Conservation (phyloP, 75 land plant genomes). For the Chamaecyparis obtusa region DNA sequence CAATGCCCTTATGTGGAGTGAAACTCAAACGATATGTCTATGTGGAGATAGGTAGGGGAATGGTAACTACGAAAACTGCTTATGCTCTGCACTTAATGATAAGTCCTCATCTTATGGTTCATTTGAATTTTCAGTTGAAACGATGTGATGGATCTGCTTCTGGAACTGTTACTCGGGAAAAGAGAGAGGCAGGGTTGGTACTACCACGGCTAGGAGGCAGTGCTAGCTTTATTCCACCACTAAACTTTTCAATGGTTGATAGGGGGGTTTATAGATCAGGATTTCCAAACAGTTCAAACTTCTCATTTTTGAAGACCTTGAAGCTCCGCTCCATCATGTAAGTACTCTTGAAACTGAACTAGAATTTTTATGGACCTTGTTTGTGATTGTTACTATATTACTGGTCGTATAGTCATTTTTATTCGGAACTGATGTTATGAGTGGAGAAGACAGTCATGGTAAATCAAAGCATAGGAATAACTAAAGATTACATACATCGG, state of each 20-base stretch:
- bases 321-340: conserved; percentile 75
- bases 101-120: not conserved
- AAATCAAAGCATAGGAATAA: not conserved
- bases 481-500: not conserved
- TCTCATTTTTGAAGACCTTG: conserved; percentile 67
- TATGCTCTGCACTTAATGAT: not conserved
- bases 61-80: not conserved
- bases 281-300: conserved; percentile 69
- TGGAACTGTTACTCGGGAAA: not conserved
- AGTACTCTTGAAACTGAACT: conserved; percentile 9
- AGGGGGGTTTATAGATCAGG: conserved; percentile 85
- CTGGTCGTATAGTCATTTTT: not conserved
- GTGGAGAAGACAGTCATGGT: not conserved
- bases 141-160: not conserved
- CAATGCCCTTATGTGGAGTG: not conserved
- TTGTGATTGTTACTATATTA: not conserved
- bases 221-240: conserved; percentile 63
- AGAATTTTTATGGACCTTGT: not conserved
- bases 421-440: not conserved
- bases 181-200: not conserved
- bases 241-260: conserved; percentile 92
- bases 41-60: not conserved
- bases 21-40: not conserved
- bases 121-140: conserved; percentile 1
- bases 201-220: not conserved